phyloP scores from a whole-genome alignment of 2,329 filamentous ascomycete species.

The Hirsutella rhossiliensis region DNA sequence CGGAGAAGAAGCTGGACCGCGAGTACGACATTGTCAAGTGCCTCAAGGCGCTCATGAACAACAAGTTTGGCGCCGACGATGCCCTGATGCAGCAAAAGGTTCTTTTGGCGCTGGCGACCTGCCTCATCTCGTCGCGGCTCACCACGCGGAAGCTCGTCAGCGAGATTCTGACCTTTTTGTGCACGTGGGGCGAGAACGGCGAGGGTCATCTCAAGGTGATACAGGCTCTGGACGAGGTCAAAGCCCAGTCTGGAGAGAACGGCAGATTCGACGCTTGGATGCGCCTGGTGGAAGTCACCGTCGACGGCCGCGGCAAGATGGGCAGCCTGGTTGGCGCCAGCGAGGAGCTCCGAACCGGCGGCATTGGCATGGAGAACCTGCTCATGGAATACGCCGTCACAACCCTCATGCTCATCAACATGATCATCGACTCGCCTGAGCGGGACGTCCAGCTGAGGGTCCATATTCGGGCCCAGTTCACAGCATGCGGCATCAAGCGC shows the following conservation, averaged over 20 bases:
- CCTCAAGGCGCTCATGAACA: slow-evolving; percentile 96
- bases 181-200: slow-evolving; percentile 76
- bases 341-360: slow-evolving; percentile 89
- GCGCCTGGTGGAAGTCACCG: slow-evolving; percentile 92
- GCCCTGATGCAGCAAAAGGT: slow-evolving; percentile 83
- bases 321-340: slow-evolving; percentile 93
- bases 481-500: slow-evolving; percentile 87
- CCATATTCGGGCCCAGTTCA: slow-evolving; percentile 93
- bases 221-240: slow-evolving; percentile 85
- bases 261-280: slow-evolving; percentile 98
- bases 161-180: slow-evolving; percentile 91
- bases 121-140: slow-evolving; percentile 75
- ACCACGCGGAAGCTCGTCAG: slow-evolving; percentile 91
- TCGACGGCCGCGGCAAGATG: slow-evolving; percentile 97
- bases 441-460: slow-evolving; percentile 81
- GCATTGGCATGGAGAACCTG: slow-evolving; percentile 96
- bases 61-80: slow-evolving; percentile 97
- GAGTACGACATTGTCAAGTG: slow-evolving; percentile 98
- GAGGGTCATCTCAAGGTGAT: slow-evolving; percentile 89
- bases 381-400: slow-evolving; percentile 98
- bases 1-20: slow-evolving; percentile 72
- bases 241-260: slow-evolving; percentile 78
- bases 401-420: slow-evolving; percentile 90
- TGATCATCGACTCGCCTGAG: slow-evolving; percentile 86
- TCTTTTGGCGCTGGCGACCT: slow-evolving; percentile 75